Percentiles rank a stretch among this genome's conserved stretches.
Evolutionary conservation across 2,329 filamentous ascomycete genomes (phyloP).

Genomic region (Cladosporium sp.): DNA sequence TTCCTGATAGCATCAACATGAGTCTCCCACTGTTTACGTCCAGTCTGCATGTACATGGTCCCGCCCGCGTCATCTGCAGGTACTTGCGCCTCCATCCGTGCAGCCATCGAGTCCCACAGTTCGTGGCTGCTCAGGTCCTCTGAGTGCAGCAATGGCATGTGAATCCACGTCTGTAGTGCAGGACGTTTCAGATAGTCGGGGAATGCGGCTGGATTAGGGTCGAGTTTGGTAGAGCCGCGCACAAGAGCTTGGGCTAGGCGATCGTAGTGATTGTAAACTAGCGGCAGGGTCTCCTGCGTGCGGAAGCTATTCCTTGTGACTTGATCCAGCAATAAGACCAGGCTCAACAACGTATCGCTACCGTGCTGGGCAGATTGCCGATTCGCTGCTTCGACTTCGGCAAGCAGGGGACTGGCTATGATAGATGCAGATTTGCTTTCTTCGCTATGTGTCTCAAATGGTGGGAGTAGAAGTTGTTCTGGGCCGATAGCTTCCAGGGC

Average conservation of each 20-base stretch:
- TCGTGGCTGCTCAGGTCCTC: conserved; percentile 49
- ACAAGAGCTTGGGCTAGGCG: conserved; percentile 44
- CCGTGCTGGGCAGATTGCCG: conserved; percentile 21
- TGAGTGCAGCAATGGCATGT: conserved; percentile 58
- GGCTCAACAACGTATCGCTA: conserved; percentile 40
- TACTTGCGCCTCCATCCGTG: conserved; percentile 32
- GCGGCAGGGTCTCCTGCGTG: conserved; percentile 36
- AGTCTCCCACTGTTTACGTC: conserved; percentile 38
- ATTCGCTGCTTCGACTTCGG: conserved; percentile 28
- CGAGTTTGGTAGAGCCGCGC: conserved; percentile 20
- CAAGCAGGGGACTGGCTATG: conserved; percentile 35
- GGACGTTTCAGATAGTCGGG: conserved; percentile 13
- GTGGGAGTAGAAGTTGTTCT: conserved; percentile 28
- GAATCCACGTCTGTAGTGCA: conserved; percentile 53
- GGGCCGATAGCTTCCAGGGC: conserved; percentile 39
- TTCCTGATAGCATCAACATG: conserved; percentile 49
- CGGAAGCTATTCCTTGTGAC: conserved; percentile 61
- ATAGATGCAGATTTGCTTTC: conserved; percentile 21
- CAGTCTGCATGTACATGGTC: conserved; percentile 27
- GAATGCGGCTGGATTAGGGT: conserved; percentile 14
- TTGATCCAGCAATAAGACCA: conserved; percentile 60
- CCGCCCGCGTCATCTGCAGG: conserved; percentile 27
- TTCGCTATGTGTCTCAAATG: conserved; percentile 19
- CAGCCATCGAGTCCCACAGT: conserved; percentile 30
- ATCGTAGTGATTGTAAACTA: conserved; percentile 56